Evolutionary conservation across 108 stramenopile genomes (phyloP), one percentile per base, ranked within the genome.

Genomic region (Chaetoceros muelleri): DNA sequence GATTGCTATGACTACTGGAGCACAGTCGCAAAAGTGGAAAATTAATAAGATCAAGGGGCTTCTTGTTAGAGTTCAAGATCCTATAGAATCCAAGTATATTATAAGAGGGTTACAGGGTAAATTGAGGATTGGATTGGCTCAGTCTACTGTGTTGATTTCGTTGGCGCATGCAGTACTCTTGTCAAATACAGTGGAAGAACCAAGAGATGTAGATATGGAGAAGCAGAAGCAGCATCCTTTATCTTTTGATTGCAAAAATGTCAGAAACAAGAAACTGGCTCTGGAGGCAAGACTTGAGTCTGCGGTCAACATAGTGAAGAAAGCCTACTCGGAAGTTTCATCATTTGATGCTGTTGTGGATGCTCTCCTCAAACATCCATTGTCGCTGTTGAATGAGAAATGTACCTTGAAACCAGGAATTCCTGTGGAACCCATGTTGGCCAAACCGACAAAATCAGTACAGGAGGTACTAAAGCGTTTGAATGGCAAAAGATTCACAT

Each of bases 381-480:
- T 95, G 29, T 55, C 66, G n/a, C 62, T 72, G 25, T 28, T 98
- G 30, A 82, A 85, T 71, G 55, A 69, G 44, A 51, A 44, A 16
- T 99, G 99, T 64, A 71, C 70, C 5, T 78, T 98, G 48, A 67
- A 55, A 3, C 96, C 97, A 21, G 99, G 99, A 28, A 76, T 96
- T 56, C 99, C 99, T 16, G 96, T 99, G 24, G 80, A 69, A 21
- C 99, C 99, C 52, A 99, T 99, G 99, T 75, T 99, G 25, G 99
- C 99, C 57, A 99, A 99, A 70, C 97, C 99, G 0, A 95, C 90
- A 47, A 88, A 97, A 62, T 78, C 76, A 5, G 84, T 99, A 26
- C 79, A 72, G 46, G 97, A 98, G 62, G 99, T 99, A 2, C 72
- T 98, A 54, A 87, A 93, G 61, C 79, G 99, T 3, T 67, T 99